Conservation (phyloP, 139 green algal genomes). For the Chlamydomonas sphaeroides region DNA sequence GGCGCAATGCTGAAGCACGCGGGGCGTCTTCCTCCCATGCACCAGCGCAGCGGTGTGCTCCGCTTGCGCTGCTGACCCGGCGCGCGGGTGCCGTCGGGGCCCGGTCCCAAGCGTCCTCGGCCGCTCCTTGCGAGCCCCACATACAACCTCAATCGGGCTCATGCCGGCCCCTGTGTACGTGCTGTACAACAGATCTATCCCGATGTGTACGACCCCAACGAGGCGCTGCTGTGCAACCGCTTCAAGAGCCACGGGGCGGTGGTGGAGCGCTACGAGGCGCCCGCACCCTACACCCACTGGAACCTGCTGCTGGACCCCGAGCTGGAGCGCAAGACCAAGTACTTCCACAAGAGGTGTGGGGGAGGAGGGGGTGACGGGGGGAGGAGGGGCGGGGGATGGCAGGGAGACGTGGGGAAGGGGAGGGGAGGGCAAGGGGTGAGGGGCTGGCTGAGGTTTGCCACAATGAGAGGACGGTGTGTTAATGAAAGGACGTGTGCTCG, state of each 20-base stretch:
- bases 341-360: slow-evolving; percentile 2
- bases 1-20: not conserved
- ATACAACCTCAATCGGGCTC: no score
- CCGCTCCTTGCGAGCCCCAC: no score
- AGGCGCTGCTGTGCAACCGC: slow-evolving; percentile 5
- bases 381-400: no score
- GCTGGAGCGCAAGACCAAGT: slow-evolving; percentile 11
- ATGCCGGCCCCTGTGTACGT: no score
- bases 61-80: not conserved
- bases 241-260: slow-evolving; percentile 25
- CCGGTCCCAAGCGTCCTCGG: not conserved
- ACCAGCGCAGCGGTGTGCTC: no score
- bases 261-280: slow-evolving; percentile 11
- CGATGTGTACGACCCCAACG: slow-evolving; percentile 33
- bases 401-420: no score
- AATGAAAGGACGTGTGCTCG: no score
- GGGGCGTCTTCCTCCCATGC: not conserved
- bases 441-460: no score
- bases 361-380: no score
- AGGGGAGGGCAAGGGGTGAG: no score
- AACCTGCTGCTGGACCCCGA: slow-evolving; percentile 27
- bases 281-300: not conserved
- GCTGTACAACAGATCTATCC: not conserved
- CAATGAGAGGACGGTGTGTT: no score
- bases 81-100: not conserved